A percentile compares a stretch with the other conserved stretches of the same genome.
phyloP scores from a whole-genome alignment of 106 monocot genomes.

The Amphibolis antarctica region DNA sequence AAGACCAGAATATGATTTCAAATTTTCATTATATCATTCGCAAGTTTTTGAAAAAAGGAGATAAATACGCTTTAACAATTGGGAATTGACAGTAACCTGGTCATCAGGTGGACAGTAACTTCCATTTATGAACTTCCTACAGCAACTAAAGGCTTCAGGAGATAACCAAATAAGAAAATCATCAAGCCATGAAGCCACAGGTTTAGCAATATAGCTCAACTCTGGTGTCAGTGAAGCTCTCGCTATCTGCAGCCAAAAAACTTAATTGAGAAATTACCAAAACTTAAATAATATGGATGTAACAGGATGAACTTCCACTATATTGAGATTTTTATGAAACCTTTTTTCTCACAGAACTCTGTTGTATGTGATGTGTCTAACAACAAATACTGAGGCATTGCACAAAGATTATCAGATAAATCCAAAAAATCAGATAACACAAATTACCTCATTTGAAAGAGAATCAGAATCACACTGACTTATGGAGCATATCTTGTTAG shows the following conservation, averaged over 20 bases:
- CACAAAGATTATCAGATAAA: too few relatives aligned
- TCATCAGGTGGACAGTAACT: slow-evolving; percentile 98
- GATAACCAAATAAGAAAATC: slow-evolving; percentile 96
- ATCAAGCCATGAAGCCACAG: slow-evolving; percentile 99
- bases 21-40: too few relatives aligned
- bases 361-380: too few relatives aligned
- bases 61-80: not conserved
- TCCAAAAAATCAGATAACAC: not conserved
- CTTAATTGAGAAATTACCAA: too few relatives aligned
- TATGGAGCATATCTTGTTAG: slow-evolving; percentile 87
- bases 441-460: slow-evolving; percentile 80
- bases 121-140: slow-evolving; percentile 83
- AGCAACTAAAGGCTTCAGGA: slow-evolving; percentile 96
- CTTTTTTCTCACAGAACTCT: too few relatives aligned
- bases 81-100: slow-evolving; percentile 39
- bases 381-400: too few relatives aligned
- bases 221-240: slow-evolving; percentile 58
- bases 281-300: too few relatives aligned
- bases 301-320: too few relatives aligned
- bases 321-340: too few relatives aligned
- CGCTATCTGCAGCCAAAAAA: slow-evolving; percentile 37
- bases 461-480: slow-evolving; percentile 83
- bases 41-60: not conserved
- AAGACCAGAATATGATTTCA: too few relatives aligned
- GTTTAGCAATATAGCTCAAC: slow-evolving; percentile 87